Base-by-base conservation (phyloP, 495 filamentous ascomycete genomes). In the Darksidea phi region DNA sequence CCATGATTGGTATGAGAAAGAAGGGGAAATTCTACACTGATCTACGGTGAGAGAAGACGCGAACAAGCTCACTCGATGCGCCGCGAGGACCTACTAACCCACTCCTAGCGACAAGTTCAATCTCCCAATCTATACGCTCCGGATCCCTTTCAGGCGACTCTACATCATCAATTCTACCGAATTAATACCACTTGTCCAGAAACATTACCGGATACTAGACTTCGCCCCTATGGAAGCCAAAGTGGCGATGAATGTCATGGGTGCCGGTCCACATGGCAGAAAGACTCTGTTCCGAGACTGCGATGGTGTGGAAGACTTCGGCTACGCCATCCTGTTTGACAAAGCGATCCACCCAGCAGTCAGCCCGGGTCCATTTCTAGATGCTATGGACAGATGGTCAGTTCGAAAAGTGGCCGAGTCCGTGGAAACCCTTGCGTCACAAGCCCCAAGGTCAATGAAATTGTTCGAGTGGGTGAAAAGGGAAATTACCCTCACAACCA, bases 401-500 rank as follows among this genome's bases (percentile, higher is more conserved):
- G 61, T 75, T 25, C 43, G 59, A 28, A 72, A 74, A 15, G 54
- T 72, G 24, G 54, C 69, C 4, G 38, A 24, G 5, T 48, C 61
- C 48, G 25, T 71, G 11, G 65, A 70, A 12, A 17, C 26, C 4
- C 54, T 73, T 8, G 47, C 57, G 15, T 51, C 57, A 2, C 47
- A 49, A 42, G 10, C 59, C 18, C 13, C 42, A 17, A 46, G 25
- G 21, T 23, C 49, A 34, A 48, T 63, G n/a, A 55, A 41, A 17
- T 59, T 72, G 17, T 59, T 45, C 23, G 28, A 62, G 17, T 84
- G 79, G 79, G 67, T 77, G 43, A 68, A 63, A 2, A 68, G 75
- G 45, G 67, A 72, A n/a, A 74, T 80, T 10, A 80, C 76, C 0
- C 61, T 69, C 24, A 79, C 80, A 2, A 80, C 76, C n/a, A 81